Evolutionary conservation across 441 rosid species (phyloP).

Genomic region (Erodium trifolium): DNA sequence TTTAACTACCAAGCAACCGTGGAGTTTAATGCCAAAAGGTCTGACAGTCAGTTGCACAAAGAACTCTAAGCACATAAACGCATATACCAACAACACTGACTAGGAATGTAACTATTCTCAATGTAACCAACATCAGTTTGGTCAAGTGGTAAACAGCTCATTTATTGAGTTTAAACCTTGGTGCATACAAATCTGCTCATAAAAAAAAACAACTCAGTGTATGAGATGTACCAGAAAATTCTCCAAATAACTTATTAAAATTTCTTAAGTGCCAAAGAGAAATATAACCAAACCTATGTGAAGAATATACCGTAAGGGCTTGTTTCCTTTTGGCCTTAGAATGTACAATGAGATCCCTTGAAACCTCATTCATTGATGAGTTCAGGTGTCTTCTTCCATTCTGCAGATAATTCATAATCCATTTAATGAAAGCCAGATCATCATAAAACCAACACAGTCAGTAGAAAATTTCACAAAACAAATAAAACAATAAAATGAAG

Average conservation of each 20-base stretch:
- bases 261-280: not conserved
- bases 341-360: conserved; percentile 95
- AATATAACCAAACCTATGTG: not conserved
- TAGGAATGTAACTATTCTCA: not conserved
- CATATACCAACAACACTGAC: not conserved
- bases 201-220: not conserved
- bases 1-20: not conserved
- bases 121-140: not conserved
- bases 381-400: conserved; percentile 91
- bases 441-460: not conserved
- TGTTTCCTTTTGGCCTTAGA: conserved; percentile 81
- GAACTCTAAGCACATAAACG: not conserved
- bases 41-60: not conserved
- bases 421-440: conserved; percentile 18
- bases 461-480: conserved; percentile 9
- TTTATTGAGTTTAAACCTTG: not conserved
- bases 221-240: not conserved
- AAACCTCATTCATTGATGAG: conserved; percentile 87
- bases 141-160: no score
- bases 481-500: not conserved
- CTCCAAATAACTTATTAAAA: not conserved
- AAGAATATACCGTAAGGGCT: conserved; percentile 66
- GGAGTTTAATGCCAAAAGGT: not conserved
- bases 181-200: no score
- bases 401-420: conserved; percentile 36